Evolutionary conservation across 2,329 filamentous ascomycete species (phyloP), one percentile per base, ranked within the genome.

Genomic region (Sporothrix pallida): DNA sequence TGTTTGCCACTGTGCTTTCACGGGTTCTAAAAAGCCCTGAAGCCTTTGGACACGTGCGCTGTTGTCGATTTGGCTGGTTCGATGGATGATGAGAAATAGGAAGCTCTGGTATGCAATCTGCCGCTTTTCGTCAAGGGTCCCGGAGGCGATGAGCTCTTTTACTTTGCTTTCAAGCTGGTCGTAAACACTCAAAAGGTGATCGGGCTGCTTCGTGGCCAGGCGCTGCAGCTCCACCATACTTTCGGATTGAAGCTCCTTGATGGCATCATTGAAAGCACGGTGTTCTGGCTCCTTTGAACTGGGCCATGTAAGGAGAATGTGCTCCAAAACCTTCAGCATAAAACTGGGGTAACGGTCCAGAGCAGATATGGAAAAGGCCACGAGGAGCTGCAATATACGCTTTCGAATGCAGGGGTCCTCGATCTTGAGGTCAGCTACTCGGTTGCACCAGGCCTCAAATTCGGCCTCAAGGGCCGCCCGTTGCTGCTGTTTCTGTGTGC

Each of bases 1-100:
- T 72, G 91, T 89, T 76, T 91, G 90, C 96, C 96, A 99, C 72
- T 93, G 88, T 44, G 89, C 85, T 77, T 91, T 91, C 31, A 98
- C 90, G 1, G 95, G 94, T n/a, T 91, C 87, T 69, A 98, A 87
- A 80, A 98, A 97, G 15, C 88, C 87, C 72, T 89, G 85, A 44
- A 99, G 84, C 74, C 93, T 91, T 73, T 89, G 85, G 71, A 95
- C 86, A 74, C 95, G 92, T 50, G 89, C 83, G n/a, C 86, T 85
- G 20, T 88, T 86, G 76, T 97, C 91, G 48, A 98, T 87, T 60
- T 90, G 90, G 26, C 87, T 91, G 50, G 94, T 91, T 74, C 96
- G 93, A 81, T 98, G 95, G 78, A 96, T 91, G 75, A 99, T 96
- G 74, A 97, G 96, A 80, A 99, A 97, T 0, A 98, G 86, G 76